These are phyloP conservation scores for Neopestalotiopsis clavispora DNA, from an alignment of 2,329 filamentous ascomycete genomes.

Conservation along the genomic window DNA sequence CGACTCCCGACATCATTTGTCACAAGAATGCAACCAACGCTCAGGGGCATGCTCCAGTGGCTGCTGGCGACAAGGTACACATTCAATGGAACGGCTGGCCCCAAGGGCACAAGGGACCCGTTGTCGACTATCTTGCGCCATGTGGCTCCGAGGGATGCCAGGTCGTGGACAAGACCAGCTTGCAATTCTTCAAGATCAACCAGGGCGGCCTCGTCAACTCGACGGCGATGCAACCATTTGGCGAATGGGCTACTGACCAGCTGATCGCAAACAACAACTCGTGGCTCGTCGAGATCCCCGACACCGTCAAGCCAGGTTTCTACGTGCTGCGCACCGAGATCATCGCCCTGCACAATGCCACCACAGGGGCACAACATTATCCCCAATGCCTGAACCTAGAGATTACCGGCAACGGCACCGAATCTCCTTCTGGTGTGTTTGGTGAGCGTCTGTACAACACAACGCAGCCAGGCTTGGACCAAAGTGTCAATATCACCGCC, in stretches of 20 bases:
- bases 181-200: conserved; percentile 38
- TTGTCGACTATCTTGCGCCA: conserved; percentile 44
- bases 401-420: conserved; percentile 24
- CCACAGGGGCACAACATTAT: conserved; percentile 29
- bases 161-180: conserved; percentile 33
- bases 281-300: conserved; percentile 28
- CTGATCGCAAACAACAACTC: conserved; percentile 45
- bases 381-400: conserved; percentile 33
- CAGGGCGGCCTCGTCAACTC: conserved; percentile 33
- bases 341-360: conserved; percentile 32
- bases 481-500: conserved; percentile 17
- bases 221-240: conserved; percentile 47
- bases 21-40: conserved; percentile 38
- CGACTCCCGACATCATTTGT: conserved; percentile 43
- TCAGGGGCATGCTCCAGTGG: conserved; percentile 36
- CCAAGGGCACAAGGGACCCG: conserved; percentile 42
- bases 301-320: conserved; percentile 35
- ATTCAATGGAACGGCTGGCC: conserved; percentile 46
- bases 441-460: conserved; percentile 19
- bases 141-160: conserved; percentile 37
- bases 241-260: conserved; percentile 51
- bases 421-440: conserved; percentile 15
- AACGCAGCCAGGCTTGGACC: conserved; percentile 15
- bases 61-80: conserved; percentile 40
- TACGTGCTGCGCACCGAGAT: conserved; percentile 33